Percentiles rank a stretch among this genome's conserved stretches.
phyloP scores from a whole-genome alignment of 306 rosid genomes.

The Potentilla sterilis region DNA sequence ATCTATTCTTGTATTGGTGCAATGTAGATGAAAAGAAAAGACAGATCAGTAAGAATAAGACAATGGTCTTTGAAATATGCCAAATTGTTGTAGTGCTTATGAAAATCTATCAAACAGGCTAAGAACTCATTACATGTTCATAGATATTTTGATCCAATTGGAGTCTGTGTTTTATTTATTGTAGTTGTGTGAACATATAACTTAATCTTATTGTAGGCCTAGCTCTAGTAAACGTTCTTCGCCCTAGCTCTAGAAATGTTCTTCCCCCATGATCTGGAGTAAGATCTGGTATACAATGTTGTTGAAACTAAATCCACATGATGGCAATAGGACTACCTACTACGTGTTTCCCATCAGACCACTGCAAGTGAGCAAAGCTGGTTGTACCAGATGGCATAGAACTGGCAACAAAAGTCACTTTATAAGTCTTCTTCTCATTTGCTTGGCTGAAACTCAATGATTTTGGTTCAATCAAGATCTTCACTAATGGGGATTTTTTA shows the following conservation, averaged over 20 bases:
- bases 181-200: neutral
- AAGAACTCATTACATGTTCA: neutral
- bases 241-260: neutral
- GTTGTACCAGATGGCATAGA: constrained; percentile 47
- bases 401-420: constrained; percentile 46
- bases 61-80: neutral
- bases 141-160: neutral
- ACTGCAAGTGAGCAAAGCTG: constrained; percentile 52
- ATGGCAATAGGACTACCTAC: constrained; percentile 68
- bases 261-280: neutral
- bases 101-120: neutral
- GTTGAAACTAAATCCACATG: constrained; percentile 35
- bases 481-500: constrained; percentile 36
- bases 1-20: neutral
- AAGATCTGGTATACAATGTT: neutral
- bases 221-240: neutral
- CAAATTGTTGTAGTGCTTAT: neutral
- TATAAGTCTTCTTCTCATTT: constrained; percentile 52
- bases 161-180: neutral
- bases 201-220: neutral
- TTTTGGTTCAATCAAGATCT: constrained; percentile 59
- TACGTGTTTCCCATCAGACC: constrained; percentile 69
- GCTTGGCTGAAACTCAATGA: constrained; percentile 38
- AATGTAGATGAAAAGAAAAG: neutral
- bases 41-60: neutral